Conservation (phyloP, 2,329 filamentous ascomycete species). For the Cercospora berteroae region DNA sequence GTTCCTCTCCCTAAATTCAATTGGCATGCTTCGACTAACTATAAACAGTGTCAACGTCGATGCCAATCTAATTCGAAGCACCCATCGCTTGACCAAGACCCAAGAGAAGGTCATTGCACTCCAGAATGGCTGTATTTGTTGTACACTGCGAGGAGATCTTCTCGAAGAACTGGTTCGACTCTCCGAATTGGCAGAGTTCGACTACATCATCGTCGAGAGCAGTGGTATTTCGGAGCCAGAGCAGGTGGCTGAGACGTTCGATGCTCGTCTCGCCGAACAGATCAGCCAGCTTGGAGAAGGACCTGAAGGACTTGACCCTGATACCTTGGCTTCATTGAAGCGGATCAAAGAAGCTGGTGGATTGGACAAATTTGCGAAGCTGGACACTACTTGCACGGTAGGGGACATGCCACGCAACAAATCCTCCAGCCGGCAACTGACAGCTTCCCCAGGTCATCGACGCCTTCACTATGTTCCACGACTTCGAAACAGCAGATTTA, state of each 20-base stretch:
- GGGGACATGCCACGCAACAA: neutral
- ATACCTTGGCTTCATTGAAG: slow-evolving; percentile 29
- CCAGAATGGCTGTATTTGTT: slow-evolving; percentile 67
- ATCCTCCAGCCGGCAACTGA: neutral
- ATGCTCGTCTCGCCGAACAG: slow-evolving; percentile 49
- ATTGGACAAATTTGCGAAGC: slow-evolving; percentile 61
- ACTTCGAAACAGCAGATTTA: slow-evolving; percentile 69
- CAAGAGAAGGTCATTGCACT: slow-evolving; percentile 38
- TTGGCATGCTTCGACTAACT: neutral
- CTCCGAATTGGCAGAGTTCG: slow-evolving; percentile 61
- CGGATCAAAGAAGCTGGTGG: slow-evolving; percentile 55
- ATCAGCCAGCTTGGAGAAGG: slow-evolving; percentile 35
- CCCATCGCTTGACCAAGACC: slow-evolving; percentile 34
- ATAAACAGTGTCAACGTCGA: slow-evolving; percentile 34
- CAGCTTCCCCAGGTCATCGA: slow-evolving; percentile 55
- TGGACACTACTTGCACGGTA: slow-evolving; percentile 67
- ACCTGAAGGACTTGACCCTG: slow-evolving; percentile 23
- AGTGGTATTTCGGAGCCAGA: slow-evolving; percentile 70
- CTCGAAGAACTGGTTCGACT: slow-evolving; percentile 67
- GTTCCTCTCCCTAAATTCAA: neutral
- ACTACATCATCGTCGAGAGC: slow-evolving; percentile 71
- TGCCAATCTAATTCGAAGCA: slow-evolving; percentile 35
- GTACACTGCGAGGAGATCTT: slow-evolving; percentile 68
- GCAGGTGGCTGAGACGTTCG: slow-evolving; percentile 73
- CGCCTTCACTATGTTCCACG: slow-evolving; percentile 68